A percentile compares a stretch with the other conserved stretches of the same genome.
phyloP scores from a whole-genome alignment of 2,329 filamentous ascomycete genomes.

The Scleromitrula shiraiana region DNA sequence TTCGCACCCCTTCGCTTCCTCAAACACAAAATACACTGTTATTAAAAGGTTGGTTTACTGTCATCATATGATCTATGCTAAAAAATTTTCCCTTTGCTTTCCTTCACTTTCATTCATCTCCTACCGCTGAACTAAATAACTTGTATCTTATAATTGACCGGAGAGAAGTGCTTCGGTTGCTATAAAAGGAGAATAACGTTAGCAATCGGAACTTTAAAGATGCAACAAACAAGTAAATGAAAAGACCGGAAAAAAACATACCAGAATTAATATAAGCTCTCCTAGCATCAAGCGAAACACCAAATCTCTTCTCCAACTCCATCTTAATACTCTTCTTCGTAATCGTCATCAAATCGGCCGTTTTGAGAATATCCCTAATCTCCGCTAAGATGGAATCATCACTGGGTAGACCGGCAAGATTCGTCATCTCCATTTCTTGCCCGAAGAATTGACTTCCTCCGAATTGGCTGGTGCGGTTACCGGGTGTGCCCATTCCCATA shows the following conservation, averaged over 20 bases:
- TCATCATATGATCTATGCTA: no score
- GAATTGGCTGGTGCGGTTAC: slow-evolving; percentile 33
- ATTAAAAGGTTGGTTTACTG: no score
- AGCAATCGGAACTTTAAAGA: no score
- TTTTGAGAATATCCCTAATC: slow-evolving; percentile 87
- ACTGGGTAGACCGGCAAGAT: slow-evolving; percentile 64
- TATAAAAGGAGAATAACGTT: slow-evolving; percentile 28
- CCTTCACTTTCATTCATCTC: no score
- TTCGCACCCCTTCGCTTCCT: no score
- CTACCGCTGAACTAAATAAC: no score
- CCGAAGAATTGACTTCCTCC: slow-evolving; percentile 43
- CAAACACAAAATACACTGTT: no score
- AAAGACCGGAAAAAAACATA: slow-evolving; percentile 50
- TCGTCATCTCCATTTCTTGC: slow-evolving; percentile 65
- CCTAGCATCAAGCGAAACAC: slow-evolving; percentile 76
- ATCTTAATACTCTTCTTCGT: slow-evolving; percentile 98
- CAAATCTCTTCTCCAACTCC: slow-evolving; percentile 86
- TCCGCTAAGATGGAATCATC: slow-evolving; percentile 88
- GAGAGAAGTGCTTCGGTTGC: slow-evolving; percentile 75
- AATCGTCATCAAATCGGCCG: slow-evolving; percentile 91
- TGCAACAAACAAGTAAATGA: no score
- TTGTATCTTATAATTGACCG: slow-evolving; percentile 61
- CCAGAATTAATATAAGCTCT: slow-evolving; percentile 90
- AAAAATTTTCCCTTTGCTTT: no score
- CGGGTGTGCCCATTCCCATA: slow-evolving; percentile 27